Conservation (phyloP, 495 filamentous ascomycete genomes). For the Neurospora intermedia region DNA sequence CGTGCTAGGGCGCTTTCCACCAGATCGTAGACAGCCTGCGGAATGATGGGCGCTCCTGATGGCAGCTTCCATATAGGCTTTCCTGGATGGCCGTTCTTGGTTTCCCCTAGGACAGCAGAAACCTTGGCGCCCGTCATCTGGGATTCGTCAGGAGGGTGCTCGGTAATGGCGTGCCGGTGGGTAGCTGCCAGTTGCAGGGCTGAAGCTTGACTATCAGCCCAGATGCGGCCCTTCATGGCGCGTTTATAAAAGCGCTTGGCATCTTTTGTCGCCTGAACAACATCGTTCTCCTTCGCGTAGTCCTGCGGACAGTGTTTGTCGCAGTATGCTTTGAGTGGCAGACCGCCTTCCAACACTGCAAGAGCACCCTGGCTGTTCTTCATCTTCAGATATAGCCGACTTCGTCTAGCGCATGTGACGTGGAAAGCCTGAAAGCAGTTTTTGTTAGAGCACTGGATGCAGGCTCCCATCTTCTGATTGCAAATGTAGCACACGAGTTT, state of each 20-base stretch:
- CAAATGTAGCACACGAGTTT: slow-evolving; percentile 95
- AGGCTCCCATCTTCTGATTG: slow-evolving; percentile 93
- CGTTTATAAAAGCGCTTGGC: slow-evolving; percentile 69
- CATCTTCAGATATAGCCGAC: slow-evolving; percentile 89
- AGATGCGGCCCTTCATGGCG: slow-evolving; percentile 73
- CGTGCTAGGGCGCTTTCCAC: slow-evolving; percentile 69
- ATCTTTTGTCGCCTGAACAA: slow-evolving; percentile 36
- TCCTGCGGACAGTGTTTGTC: slow-evolving; percentile 91
- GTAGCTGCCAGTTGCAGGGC: slow-evolving; percentile 68
- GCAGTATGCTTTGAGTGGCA: slow-evolving; percentile 83
- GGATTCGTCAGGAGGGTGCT: slow-evolving; percentile 45
- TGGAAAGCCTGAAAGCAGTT: slow-evolving; percentile 97
- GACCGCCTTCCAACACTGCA: slow-evolving; percentile 73
- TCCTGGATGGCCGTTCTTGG: slow-evolving; percentile 55
- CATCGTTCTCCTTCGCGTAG: slow-evolving; percentile 78
- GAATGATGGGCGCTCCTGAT: slow-evolving; percentile 90
- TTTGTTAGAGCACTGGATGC: slow-evolving; percentile 97
- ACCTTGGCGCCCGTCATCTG: slow-evolving; percentile 44
- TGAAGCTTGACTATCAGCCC: slow-evolving; percentile 83
- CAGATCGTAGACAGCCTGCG: slow-evolving; percentile 67
- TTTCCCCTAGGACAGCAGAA: slow-evolving; percentile 54
- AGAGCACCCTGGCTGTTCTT: slow-evolving; percentile 74
- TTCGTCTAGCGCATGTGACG: slow-evolving; percentile 85
- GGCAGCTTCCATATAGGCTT: slow-evolving; percentile 86
- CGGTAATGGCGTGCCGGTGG: slow-evolving; percentile 47